Base-by-base conservation (phyloP, 2,329 filamentous ascomycete genomes). In the Botryosphaeria dothidea region DNA sequence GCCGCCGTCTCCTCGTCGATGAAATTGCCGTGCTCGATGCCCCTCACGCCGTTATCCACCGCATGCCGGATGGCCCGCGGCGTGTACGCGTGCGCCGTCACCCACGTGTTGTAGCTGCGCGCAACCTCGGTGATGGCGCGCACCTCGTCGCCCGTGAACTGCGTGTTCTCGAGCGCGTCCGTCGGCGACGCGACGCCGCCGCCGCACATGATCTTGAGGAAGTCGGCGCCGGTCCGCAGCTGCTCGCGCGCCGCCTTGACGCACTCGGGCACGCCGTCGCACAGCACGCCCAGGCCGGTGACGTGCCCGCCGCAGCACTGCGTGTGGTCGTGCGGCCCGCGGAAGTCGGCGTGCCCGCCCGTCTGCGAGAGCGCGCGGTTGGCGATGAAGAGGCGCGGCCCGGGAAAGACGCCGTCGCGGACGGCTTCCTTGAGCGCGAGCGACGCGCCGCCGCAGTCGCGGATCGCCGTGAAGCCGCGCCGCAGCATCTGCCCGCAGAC, bases 1-100 rank as follows among this genome's bases (percentile, higher is more conserved):
- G 75, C 71, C 0, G 84, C 77, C 67, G 81, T 75, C 29, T 83
- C 79, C 70, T 86, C 85, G 74, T 91, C 89, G 60, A 88, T 77
- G n/a, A 88, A 77, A 17, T 86, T 83, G 25, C 86, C 88, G 68
- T 88, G 86, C 66, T 88, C 86, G 67, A 88, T 87, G 0, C 84
- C 84, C 19, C 70, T 77, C 0, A 84, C 83, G 5, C 84, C 86
- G 57, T 87, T 83, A 17, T 82, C 78, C 21, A 88, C 77, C 1
- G 83, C 83, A 65, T 86, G 84, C 5, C 80, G 78, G 41, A 88
- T 87, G 0, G 84, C 81, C 46, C 75, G 71, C 3, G 83, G 80
- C 0, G 85, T 87, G 71, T 88, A 87, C 0, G 84, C 84, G 68
- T 88, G 86, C 2, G 83, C 82, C 1, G 85, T 88, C 1, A 87